phyloP scores from a whole-genome alignment of 2,329 filamentous ascomycete genomes.

The Xylariomycetidae sp. region DNA sequence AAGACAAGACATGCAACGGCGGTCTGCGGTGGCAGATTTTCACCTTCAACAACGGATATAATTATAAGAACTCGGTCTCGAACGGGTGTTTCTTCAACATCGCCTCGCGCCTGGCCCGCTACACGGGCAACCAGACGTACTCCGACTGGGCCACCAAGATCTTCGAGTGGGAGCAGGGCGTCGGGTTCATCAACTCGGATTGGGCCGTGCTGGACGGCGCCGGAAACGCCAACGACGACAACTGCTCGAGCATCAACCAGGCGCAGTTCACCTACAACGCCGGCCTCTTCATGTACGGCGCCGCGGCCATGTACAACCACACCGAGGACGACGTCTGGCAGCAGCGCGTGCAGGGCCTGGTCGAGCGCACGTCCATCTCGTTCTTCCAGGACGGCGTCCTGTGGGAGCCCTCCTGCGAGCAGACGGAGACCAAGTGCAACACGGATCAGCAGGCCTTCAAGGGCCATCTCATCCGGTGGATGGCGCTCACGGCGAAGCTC shows the following conservation, averaged over 20 bases:
- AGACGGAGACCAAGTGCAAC: slow-evolving; percentile 22
- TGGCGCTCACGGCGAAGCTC: slow-evolving; percentile 34
- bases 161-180: slow-evolving; percentile 55
- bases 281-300: slow-evolving; percentile 29
- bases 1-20: slow-evolving; percentile 50
- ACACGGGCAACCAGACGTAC: slow-evolving; percentile 77
- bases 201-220: slow-evolving; percentile 59
- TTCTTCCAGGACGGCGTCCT: slow-evolving; percentile 49
- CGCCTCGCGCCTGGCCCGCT: slow-evolving; percentile 67
- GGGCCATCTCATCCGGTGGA: slow-evolving; percentile 42
- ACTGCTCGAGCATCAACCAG: slow-evolving; percentile 49
- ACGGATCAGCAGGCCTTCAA: slow-evolving; percentile 34
- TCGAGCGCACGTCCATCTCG: slow-evolving; percentile 29
- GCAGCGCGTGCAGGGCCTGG: slow-evolving; percentile 38
- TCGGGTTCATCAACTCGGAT: slow-evolving; percentile 47
- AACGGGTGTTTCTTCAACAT: slow-evolving; percentile 69
- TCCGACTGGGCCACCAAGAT: slow-evolving; percentile 67
- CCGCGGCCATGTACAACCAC: slow-evolving; percentile 34
- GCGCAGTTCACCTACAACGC: slow-evolving; percentile 36
- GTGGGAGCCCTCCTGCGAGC: slow-evolving; percentile 55
- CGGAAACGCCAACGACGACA: slow-evolving; percentile 33
- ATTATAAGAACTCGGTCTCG: slow-evolving; percentile 63
- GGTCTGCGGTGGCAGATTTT: slow-evolving; percentile 67
- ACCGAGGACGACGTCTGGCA: slow-evolving; percentile 41
- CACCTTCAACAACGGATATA: slow-evolving; percentile 58